Evolutionary conservation across 257 asterid species (phyloP), one percentile per base, ranked within the genome.

Genomic region (Asclepias syriaca): DNA sequence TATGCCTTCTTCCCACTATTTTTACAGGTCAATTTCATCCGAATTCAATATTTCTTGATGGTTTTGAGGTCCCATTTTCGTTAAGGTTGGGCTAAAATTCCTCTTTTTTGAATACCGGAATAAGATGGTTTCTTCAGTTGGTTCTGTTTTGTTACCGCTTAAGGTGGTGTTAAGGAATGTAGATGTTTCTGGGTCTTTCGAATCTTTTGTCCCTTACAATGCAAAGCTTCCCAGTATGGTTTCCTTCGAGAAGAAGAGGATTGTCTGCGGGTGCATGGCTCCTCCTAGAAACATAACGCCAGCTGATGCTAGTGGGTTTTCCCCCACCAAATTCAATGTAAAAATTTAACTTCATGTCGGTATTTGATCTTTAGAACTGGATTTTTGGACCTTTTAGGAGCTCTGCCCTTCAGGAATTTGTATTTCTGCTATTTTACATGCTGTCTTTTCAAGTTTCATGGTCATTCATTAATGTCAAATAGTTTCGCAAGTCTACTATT

Each of bases 241-340:
- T 43, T 67, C 58, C 15, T 43, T 13, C 39, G 77, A 69, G 43
- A 81, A 74, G 74, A 87, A 78, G 71, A 70, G 86, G 83, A 74
- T 77, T 75, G 64, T 78, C 70, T 87, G 94, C 71, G 87, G 92
- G 70, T 89, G 89, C 71, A 82, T 83, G 77, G 87, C 94, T 29
- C 85, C 90, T 68, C 80, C 89, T 43, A 84, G 78, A 75, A 87
- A 84, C 64, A 70, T 76, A 24, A 81, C 71, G 74, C 81, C 80
- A 63, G 75, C 85, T 77, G 79, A 81, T 54, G 40, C 84, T 34
- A 77, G 78, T 68, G 78, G 79, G 60, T 67, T 69, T 74, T 64
- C 76, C 29, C 65, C 85, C 61, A 59, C 86, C 37, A 79, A 78
- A 56, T 81, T 72, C 82, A 69, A 34, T 68, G 95, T 89, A 81